Evolutionary conservation across 1,284 basidiomycete species (phyloP).

Genomic region (Hemileccinum hortonii): DNA sequence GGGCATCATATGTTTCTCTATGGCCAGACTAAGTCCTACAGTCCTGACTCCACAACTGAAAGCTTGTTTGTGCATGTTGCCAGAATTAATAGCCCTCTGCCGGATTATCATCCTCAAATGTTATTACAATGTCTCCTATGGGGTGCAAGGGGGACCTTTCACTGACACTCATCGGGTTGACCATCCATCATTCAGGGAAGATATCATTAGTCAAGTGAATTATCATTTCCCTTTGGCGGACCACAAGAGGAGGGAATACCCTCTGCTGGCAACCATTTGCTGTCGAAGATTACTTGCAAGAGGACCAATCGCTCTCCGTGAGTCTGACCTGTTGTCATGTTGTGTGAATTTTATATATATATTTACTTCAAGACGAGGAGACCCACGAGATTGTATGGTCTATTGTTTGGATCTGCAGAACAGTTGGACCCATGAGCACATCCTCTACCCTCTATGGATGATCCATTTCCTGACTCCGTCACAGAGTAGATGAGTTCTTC

Average conservation of each 20-base stretch:
- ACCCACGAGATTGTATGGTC: conserved; percentile 37
- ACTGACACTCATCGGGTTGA: neutral
- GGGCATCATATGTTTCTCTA: conserved; percentile 80
- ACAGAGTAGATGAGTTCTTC: conserved; percentile 58
- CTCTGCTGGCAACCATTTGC: conserved; percentile 48
- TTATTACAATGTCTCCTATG: conserved; percentile 88
- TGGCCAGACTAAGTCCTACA: conserved; percentile 41
- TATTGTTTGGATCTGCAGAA: conserved; percentile 44
- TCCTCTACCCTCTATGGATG: neutral
- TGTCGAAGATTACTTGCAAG: conserved; percentile 54
- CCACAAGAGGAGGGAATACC: conserved; percentile 31
- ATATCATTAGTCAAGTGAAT: conserved; percentile 80
- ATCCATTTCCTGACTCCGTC: conserved; percentile 1
- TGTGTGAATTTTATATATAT: neutral
- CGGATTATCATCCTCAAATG: conserved; percentile 90
- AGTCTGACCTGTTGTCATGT: neutral
- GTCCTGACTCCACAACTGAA: conserved; percentile 34
- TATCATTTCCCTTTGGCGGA: conserved; percentile 62
- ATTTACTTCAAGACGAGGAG: conserved; percentile 26
- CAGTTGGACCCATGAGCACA: conserved; percentile 44
- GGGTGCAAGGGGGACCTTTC: conserved; percentile 53
- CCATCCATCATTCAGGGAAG: conserved; percentile 54
- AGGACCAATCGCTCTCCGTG: conserved; percentile 27
- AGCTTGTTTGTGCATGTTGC: conserved; percentile 82
- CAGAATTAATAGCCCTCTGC: conserved; percentile 77